Evolutionary conservation across 352 stramenopile species (phyloP).

Genomic region (Pelagophyceae sp.): DNA sequence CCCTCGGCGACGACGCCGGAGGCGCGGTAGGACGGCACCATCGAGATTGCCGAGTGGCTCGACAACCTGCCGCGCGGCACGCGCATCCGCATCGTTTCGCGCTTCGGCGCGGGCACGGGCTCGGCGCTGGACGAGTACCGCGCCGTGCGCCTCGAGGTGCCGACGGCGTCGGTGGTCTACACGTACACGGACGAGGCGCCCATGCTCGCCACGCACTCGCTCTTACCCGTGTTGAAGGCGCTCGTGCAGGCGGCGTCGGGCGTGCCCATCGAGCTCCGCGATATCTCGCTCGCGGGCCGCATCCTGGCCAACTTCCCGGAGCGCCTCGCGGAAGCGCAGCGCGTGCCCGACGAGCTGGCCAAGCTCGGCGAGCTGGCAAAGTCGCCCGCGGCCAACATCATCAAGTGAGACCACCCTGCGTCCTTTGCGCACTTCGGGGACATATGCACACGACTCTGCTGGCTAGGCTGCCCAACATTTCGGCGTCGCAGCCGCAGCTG

Average conservation of each 20-base stretch:
- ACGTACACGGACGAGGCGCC: slow-evolving; percentile 55
- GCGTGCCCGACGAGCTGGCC: slow-evolving; percentile 52
- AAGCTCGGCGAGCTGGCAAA: slow-evolving; percentile 56
- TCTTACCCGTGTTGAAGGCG: slow-evolving; percentile 48
- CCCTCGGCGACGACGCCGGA: too few species aligned
- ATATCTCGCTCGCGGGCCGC: slow-evolving; percentile 58
- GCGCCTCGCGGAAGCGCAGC: slow-evolving; percentile 46
- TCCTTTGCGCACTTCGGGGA: too few species aligned
- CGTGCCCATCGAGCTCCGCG: slow-evolving; percentile 20
- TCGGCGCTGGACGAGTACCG: slow-evolving; percentile 13
- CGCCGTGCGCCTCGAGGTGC: slow-evolving; percentile 22
- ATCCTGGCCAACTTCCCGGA: slow-evolving; percentile 58
- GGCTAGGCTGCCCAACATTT: slow-evolving; percentile 63
- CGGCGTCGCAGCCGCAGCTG: slow-evolving; percentile 57
- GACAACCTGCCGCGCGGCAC: slow-evolving; percentile 5
- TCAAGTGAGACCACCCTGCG: too few species aligned
- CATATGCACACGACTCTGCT: too few species aligned
- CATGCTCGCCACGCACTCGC: slow-evolving; percentile 57
- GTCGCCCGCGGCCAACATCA: slow-evolving; percentile 54
- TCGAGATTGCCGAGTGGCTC: slow-evolving; percentile 12
- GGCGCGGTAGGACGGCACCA: slow-evolving; percentile 11
- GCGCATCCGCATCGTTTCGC: neutral
- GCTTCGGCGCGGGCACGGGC: neutral
- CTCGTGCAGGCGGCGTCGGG: neutral
- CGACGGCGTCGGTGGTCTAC: slow-evolving; percentile 53